Evolutionary conservation across 441 rosid species (phyloP).

Genomic region (Euphorbia schlechtendalii): DNA sequence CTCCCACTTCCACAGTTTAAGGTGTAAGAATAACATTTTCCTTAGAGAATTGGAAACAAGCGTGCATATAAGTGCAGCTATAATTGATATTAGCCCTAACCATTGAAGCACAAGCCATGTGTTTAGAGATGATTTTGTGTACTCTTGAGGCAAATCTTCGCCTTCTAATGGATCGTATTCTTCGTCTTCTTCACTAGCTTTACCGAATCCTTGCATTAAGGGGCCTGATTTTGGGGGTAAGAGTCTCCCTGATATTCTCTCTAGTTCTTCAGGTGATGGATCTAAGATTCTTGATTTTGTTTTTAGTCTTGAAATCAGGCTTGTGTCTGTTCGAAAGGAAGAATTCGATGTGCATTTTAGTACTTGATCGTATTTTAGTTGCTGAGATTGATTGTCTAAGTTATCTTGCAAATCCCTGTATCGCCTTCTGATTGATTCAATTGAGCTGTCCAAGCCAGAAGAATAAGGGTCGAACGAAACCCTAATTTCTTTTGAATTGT

Average conservation of each 20-base stretch:
- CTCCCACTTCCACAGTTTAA: constrained; percentile 78
- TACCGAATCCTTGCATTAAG: constrained; percentile 31
- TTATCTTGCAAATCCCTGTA: constrained; percentile 18
- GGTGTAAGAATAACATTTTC: constrained; percentile 31
- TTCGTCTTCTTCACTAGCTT: constrained; percentile 28
- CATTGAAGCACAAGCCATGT: constrained; percentile 49
- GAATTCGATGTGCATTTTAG: constrained; percentile 35
- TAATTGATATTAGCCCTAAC: constrained; percentile 45
- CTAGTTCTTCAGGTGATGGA: constrained; percentile 37
- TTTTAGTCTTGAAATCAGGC: constrained; percentile 28
- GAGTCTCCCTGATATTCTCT: constrained; percentile 25
- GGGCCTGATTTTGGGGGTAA: constrained; percentile 32
- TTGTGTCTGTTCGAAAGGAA: constrained; percentile 28
- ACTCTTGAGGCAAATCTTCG: constrained; percentile 67
- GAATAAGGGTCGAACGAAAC: constrained; percentile 44
- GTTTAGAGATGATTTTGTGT: constrained; percentile 22
- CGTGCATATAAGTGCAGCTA: constrained; percentile 34
- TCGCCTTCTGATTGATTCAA: constrained; percentile 28
- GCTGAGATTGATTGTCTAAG: background rate
- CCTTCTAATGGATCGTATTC: constrained; percentile 48
- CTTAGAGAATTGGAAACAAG: constrained; percentile 29
- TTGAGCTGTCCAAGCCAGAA: constrained; percentile 9
- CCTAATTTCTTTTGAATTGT: constrained; percentile 31
- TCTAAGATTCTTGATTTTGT: constrained; percentile 63
- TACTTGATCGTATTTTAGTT: constrained; percentile 22